Conservation (phyloP, 2,329 filamentous ascomycete species). For the Cordyceps pruinosa region DNA sequence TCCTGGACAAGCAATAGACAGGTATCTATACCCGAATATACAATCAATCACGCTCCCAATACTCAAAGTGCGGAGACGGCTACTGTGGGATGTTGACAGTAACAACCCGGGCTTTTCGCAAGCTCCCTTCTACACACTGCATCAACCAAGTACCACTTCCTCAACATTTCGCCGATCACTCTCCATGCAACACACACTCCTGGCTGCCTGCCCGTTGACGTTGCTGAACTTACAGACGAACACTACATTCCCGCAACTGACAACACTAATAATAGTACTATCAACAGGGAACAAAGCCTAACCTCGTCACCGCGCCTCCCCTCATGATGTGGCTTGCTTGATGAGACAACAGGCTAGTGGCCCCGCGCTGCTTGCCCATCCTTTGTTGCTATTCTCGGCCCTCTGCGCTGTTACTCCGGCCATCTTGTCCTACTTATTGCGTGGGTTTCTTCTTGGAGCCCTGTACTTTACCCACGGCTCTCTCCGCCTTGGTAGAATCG, state of each 20-base stretch:
- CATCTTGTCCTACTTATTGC: not conserved
- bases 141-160: not conserved
- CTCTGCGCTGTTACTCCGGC: not conserved
- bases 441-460: not conserved
- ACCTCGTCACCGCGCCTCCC: not conserved
- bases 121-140: not conserved
- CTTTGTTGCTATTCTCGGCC: not conserved
- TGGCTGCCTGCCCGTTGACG: not conserved
- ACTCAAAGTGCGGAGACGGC: not conserved
- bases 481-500: not conserved
- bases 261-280: not conserved
- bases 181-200: no score
- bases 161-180: not conserved
- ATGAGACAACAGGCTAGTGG: not conserved
- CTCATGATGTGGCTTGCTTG: not conserved
- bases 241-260: no score
- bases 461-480: not conserved
- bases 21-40: not conserved
- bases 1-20: not conserved
- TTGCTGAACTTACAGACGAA: no score
- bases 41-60: not conserved
- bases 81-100: not conserved
- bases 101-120: not conserved
- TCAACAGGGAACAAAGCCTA: not conserved
- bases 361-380: not conserved